Evolutionary conservation across 495 filamentous ascomycete species (phyloP).

Genomic region (Trypethelium eluteriae): DNA sequence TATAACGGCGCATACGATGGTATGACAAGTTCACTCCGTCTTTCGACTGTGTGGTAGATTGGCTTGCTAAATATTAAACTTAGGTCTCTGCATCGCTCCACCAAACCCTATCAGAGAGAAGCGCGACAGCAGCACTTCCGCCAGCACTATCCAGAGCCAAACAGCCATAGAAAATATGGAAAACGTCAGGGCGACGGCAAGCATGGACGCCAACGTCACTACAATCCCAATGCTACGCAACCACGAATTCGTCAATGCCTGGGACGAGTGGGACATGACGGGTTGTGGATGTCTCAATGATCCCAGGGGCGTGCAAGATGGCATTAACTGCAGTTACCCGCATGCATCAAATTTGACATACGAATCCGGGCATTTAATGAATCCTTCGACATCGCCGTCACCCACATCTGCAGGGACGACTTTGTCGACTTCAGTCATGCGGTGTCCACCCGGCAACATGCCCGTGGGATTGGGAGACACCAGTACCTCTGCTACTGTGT

Average conservation of each 20-base stretch:
- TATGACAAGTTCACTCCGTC: neutral
- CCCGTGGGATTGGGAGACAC: too few species aligned
- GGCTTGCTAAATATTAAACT: neutral
- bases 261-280: neutral
- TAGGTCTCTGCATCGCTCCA: neutral
- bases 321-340: neutral
- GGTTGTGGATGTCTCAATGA: neutral
- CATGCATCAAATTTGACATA: too few species aligned
- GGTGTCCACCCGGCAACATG: too few species aligned
- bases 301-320: neutral
- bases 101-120: neutral
- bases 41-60: neutral
- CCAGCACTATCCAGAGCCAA: neutral
- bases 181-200: neutral
- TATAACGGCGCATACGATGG: conserved; percentile 6
- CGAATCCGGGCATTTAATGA: neutral
- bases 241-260: neutral
- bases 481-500: too few species aligned
- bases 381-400: neutral
- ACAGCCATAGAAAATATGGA: neutral
- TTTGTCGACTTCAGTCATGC: neutral
- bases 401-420: neutral
- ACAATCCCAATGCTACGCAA: neutral
- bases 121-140: neutral
- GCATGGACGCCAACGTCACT: neutral